Evolutionary conservation across 768 basidiomycete genomes (phyloP), one percentile per base, ranked within the genome.

Genomic region (Boletales sp.): DNA sequence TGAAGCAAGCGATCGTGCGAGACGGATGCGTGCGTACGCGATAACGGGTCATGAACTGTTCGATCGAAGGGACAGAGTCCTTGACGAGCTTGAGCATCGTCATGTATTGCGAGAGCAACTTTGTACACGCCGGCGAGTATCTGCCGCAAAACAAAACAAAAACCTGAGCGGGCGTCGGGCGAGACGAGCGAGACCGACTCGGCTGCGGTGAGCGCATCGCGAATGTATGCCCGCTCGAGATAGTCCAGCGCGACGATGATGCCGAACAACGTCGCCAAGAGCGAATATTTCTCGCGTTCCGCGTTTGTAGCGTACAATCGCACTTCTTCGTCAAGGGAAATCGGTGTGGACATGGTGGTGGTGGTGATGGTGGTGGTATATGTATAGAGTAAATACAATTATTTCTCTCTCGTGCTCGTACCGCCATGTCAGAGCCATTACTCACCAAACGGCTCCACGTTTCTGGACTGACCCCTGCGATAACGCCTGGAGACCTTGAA

Each of bases 91-190:
- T 97, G 53, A 94, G 73, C 84, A 97, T 91, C 0, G 92, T 94
- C 80, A 97, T 97, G 76, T 97, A 98, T 70, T 97, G 94, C 8
- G 92, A 90, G 13, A 98, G 71, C n/a, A 99, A 73, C 36, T 89
- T 81, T 13, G 91, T 94, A 67, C 95, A 99, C 53, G 93, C 94
- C 48, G 93, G 94, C 55, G 93, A 93, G 68, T 98, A 99, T 77
- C 94, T 97, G 67, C 54, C 51, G 40, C 40, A 44, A 39, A 35
- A n/a, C 34, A 8, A 45, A 39, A 35, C 18, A 36, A 8, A 17
- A 34, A 30, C 14, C 53, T 65, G 31, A 57, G 54, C 39, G 5
- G 9, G 10, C 36, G 38, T 18, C 21, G 42, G 29, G 38, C 8
- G 21, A 14, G 36, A 36, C 19, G 21, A 34, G 24, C 29, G 24